phyloP scores from a whole-genome alignment of 1,284 basidiomycete genomes.

The Athelia psychrophila region DNA sequence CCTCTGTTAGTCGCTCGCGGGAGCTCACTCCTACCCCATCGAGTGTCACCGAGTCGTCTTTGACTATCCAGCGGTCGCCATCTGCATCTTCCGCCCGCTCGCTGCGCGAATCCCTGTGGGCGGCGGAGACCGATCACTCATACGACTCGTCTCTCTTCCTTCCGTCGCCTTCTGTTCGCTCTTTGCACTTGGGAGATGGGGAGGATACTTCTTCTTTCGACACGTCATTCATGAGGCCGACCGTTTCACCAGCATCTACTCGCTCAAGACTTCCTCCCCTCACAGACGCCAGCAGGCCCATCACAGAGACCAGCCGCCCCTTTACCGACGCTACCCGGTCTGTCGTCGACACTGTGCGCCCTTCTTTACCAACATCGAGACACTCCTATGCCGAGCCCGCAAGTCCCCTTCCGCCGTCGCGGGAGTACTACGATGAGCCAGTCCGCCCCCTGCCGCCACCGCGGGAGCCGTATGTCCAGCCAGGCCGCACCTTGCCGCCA shows the following conservation, averaged over 20 bases:
- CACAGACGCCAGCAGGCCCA: conserved; percentile 22
- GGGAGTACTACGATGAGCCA: conserved; percentile 21
- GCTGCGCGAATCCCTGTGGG: conserved; percentile 48
- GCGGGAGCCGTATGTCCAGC: neutral
- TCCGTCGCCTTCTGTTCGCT: conserved; percentile 63
- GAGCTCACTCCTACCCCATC: neutral
- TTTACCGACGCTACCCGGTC: conserved; percentile 10
- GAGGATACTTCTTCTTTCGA: conserved; percentile 60
- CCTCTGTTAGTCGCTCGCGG: neutral
- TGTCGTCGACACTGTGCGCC: conserved; percentile 9
- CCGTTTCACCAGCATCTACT: conserved; percentile 41
- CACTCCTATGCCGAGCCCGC: conserved; percentile 9
- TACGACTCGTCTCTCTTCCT: conserved; percentile 68
- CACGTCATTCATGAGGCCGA: conserved; percentile 49
- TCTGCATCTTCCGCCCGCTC: conserved; percentile 26
- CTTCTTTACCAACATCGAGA: conserved; percentile 17
- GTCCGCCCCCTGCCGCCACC: conserved; percentile 24
- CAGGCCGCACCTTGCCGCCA: too few relatives aligned
- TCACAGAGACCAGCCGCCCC: conserved; percentile 32
- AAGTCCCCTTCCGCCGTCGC: conserved; percentile 2
- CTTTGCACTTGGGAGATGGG: conserved; percentile 53
- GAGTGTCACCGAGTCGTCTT: conserved; percentile 1
- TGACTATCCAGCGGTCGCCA: conserved; percentile 1
- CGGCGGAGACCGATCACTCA: conserved; percentile 55
- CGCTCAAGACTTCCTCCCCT: conserved; percentile 38